Base-by-base conservation (phyloP, 2,329 filamentous ascomycete species). In the Bertia moriformis region DNA sequence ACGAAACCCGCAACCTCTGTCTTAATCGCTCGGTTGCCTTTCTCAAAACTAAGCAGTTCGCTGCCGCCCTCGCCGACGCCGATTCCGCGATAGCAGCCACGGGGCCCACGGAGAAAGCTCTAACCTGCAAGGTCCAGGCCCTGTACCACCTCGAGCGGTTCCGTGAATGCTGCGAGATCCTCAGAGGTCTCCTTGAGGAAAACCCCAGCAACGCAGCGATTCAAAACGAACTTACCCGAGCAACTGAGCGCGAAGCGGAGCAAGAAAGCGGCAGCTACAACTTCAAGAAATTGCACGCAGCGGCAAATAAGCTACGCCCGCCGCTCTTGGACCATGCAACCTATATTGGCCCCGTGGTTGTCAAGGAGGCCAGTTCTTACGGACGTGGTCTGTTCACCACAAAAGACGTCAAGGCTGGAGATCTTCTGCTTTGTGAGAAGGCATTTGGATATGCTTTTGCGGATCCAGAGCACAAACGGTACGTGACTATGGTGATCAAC, bases 381-480 rank as follows among this genome's bases (percentile, higher is more conserved):
- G 69, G 68, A 2, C 57, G 59, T 2, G 71, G 71, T 0, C 50
- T 74, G 0, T 76, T 73, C 45, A 66, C 64, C 0, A 69, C 61
- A 1, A 50, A 54, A 15, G 46, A 54, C 0, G 64, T 75, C 2
- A 54, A 57, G 27, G 59, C 63, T 0, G 70, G 70, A 0, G 64
- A 73, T 3, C 52, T 73, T 2, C 49, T 76, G 0, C 45, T 75
- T 1, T 73, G 67, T 37, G 71, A 75, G 42, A 76, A 74, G 43
- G 69, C 70, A 0, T 71, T 73, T 45, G 50, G 50, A 0, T 59
- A 70, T 46, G 53, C 43, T 15, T 62, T 53, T 33, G n/a, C n/a
- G n/a, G n/a, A n/a, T n/a, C n/a, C n/a, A n/a, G n/a, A n/a, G n/a
- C n/a, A n/a, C n/a, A n/a, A n/a, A n/a, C n/a, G n/a, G n/a, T n/a